Evolutionary conservation across 1,139 yeast species (phyloP).

Genomic region (Hansenula sp.): DNA sequence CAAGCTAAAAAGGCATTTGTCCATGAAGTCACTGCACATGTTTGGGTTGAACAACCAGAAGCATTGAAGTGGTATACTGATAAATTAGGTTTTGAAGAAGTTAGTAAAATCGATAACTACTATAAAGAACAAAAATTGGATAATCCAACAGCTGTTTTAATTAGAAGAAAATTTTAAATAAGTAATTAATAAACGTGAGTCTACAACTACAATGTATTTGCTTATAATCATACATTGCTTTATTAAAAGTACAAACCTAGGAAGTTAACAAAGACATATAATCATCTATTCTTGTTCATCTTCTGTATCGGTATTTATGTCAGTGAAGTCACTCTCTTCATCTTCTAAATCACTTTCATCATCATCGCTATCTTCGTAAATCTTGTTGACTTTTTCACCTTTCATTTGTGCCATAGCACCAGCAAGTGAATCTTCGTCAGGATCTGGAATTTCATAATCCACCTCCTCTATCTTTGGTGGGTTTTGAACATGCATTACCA

Average conservation of each 20-base stretch:
- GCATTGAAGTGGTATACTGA: constrained; percentile 57
- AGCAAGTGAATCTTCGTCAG: constrained; percentile 61
- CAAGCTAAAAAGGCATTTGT: constrained; percentile 49
- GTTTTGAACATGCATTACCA: constrained; percentile 54
- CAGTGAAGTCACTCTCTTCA: constrained; percentile 32
- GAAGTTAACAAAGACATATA: too few relatives aligned
- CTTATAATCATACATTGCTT: background rate
- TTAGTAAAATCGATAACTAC: constrained; percentile 40
- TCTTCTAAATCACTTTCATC: constrained; percentile 16
- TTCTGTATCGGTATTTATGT: constrained; percentile 39
- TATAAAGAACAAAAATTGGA: constrained; percentile 45
- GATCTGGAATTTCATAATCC: constrained; percentile 57
- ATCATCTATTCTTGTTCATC: constrained; percentile 25
- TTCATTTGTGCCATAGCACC: constrained; percentile 62
- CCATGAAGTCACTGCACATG: constrained; percentile 58
- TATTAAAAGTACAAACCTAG: too few relatives aligned
- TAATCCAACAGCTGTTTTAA: constrained; percentile 40
- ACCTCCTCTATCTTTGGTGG: constrained; percentile 40
- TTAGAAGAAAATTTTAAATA: constrained; percentile 28
- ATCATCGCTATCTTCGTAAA: constrained; percentile 47
- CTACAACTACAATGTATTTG: background rate
- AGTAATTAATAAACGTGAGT: too few relatives aligned
- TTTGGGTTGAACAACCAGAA: constrained; percentile 40
- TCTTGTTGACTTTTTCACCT: constrained; percentile 47
- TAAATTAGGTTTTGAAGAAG: constrained; percentile 44